These are phyloP conservation scores for Sporothrix mexicana DNA, from an alignment of 2,329 filamentous ascomycete species.

Conservation along the genomic window DNA sequence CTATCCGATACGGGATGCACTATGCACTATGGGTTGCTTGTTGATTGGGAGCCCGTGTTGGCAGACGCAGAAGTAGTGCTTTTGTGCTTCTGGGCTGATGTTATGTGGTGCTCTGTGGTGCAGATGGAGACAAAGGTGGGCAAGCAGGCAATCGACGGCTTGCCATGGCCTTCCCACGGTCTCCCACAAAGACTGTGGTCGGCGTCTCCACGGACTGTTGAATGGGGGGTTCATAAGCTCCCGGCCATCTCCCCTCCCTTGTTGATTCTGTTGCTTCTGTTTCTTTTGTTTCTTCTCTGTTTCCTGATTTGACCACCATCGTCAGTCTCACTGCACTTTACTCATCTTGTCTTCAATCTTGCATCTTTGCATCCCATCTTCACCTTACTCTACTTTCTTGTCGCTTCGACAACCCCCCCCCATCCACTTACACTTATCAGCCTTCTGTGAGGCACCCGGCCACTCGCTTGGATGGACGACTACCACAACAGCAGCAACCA, in stretches of 20 bases:
- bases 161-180: not conserved
- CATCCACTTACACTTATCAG: slow-evolving; percentile 3
- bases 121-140: too few species aligned
- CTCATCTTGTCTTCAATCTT: slow-evolving; percentile 12
- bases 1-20: too few species aligned
- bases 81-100: too few species aligned
- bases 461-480: slow-evolving; percentile 37
- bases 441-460: slow-evolving; percentile 13
- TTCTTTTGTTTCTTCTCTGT: not conserved
- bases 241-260: not conserved
- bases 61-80: too few species aligned
- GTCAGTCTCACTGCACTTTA: not conserved
- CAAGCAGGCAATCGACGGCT: slow-evolving; percentile 3
- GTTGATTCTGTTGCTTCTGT: not conserved
- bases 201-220: not conserved
- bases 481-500: slow-evolving; percentile 41
- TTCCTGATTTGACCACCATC: not conserved
- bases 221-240: slow-evolving; percentile 27
- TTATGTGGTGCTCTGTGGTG: too few species aligned
- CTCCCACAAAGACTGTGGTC: not conserved
- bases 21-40: too few species aligned
- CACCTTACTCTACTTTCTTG: not conserved
- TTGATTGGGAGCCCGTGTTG: too few species aligned
- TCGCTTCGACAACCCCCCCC: slow-evolving; percentile 12
- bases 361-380: not conserved